A percentile compares a stretch with the other conserved stretches of the same genome.
phyloP scores from a whole-genome alignment of 805 yeast genomes.

The Saccharomycopsis amapae region DNA sequence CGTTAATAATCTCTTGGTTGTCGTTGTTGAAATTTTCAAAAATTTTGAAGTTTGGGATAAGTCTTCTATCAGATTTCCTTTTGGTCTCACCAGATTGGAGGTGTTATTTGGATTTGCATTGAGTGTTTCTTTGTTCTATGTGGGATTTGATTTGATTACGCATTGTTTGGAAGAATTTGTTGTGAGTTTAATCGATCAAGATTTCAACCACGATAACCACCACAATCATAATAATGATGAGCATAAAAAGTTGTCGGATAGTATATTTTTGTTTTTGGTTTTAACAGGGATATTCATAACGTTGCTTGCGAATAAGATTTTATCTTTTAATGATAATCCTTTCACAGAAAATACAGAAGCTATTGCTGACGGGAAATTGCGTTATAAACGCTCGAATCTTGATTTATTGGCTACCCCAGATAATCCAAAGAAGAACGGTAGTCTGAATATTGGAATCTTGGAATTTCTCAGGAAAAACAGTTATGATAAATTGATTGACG shows the following conservation, averaged over 20 bases:
- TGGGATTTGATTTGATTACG: constrained; percentile 81
- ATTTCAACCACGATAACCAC: constrained; percentile 28
- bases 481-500: constrained; percentile 7
- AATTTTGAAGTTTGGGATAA: constrained; percentile 90
- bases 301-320: constrained; percentile 25
- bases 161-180: constrained; percentile 79
- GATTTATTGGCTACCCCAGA: constrained; percentile 11
- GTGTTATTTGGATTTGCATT: constrained; percentile 83
- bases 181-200: constrained; percentile 25
- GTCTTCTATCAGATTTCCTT: constrained; percentile 77
- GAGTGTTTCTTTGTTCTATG: constrained; percentile 77
- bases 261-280: constrained; percentile 29
- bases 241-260: constrained; percentile 23
- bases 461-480: constrained; percentile 4
- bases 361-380: background rate
- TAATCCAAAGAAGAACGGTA: too few relatives aligned
- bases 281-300: constrained; percentile 27
- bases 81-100: constrained; percentile 88
- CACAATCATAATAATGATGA: constrained; percentile 24
- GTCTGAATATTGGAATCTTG: too few relatives aligned
- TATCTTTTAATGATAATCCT: constrained; percentile 3
- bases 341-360: background rate
- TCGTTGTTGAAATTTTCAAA: constrained; percentile 71
- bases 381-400: constrained; percentile 10
- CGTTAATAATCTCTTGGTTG: constrained; percentile 61